These are phyloP conservation scores for Insectozyma bohioensis DNA, from an alignment of 1,139 yeast genomes.

Conservation along the genomic window DNA sequence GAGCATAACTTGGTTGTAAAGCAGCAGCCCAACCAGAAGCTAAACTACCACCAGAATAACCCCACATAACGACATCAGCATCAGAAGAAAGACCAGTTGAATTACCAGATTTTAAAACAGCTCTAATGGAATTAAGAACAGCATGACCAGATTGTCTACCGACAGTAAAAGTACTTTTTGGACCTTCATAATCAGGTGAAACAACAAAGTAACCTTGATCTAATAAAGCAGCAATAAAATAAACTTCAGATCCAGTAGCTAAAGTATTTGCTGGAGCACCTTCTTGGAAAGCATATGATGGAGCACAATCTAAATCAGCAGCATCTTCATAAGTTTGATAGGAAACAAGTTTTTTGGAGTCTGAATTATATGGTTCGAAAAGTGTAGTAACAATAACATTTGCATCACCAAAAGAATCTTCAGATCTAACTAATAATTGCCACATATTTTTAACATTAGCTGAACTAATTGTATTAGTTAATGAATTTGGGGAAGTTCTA, in stretches of 20 bases:
- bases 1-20: slow-evolving; percentile 32
- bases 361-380: slow-evolving; percentile 29
- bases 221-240: slow-evolving; percentile 25
- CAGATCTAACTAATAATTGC: slow-evolving; percentile 33
- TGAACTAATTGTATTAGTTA: slow-evolving; percentile 17
- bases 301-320: slow-evolving; percentile 14
- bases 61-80: slow-evolving; percentile 34
- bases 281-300: slow-evolving; percentile 16
- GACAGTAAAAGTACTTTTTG: slow-evolving; percentile 28
- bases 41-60: slow-evolving; percentile 43
- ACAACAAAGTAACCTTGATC: slow-evolving; percentile 35
- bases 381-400: slow-evolving; percentile 33
- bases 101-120: slow-evolving; percentile 23
- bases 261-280: slow-evolving; percentile 12
- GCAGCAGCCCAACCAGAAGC: slow-evolving; percentile 40
- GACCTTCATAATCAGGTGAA: slow-evolving; percentile 36
- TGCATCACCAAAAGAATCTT: slow-evolving; percentile 30
- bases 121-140: slow-evolving; percentile 32
- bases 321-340: slow-evolving; percentile 18
- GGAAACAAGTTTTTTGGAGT: slow-evolving; percentile 21
- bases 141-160: slow-evolving; percentile 34
- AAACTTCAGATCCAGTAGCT: slow-evolving; percentile 22
- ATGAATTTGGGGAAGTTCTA: slow-evolving; percentile 22
- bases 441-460: slow-evolving; percentile 23
- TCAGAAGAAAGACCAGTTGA: slow-evolving; percentile 25